Base-by-base conservation (phyloP, 108 stramenopile genomes). In the Parmales sp. region DNA sequence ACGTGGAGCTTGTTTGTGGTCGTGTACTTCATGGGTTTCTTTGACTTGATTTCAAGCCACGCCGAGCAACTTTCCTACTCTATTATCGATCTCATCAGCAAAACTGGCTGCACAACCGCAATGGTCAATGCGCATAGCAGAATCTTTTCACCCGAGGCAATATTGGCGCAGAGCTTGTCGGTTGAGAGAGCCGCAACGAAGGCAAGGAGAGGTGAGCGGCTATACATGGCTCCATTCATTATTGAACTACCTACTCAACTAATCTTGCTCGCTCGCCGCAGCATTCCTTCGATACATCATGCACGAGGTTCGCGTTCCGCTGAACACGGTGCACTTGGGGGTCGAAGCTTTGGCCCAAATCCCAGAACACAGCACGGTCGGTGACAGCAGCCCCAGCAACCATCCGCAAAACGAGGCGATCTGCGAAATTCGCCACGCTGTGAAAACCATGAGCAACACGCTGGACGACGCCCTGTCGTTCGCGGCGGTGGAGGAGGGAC, bases 301-400 rank as follows among this genome's bases (percentile, higher is more conserved):
- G 45, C 45, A 46, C 45, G 45, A 46, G 45, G 45, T 46, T 22
- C 45, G 45, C 45, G 45, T 46, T n/a, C 45, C 45, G 45, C 6
- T 46, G 45, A 46, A 46, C 45, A 22, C 45, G 3, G 1, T 46
- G 45, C 1, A 6, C 4, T 22, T 46, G 3, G 45, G 45, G 4
- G 5, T 46, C 45, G 5, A 6, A 1, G 45, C 19, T 6, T 46
- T 46, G n/a, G n/a, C n/a, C n/a, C n/a, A n/a, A n/a, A n/a, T n/a
- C n/a, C n/a, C n/a, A n/a, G n/a, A n/a, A n/a, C n/a, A n/a, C n/a
- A n/a, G n/a, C n/a, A n/a, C n/a, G n/a, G n/a, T n/a, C n/a, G n/a
- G n/a, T n/a, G n/a, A n/a, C n/a, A n/a, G n/a, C n/a, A n/a, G n/a
- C n/a, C n/a, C n/a, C n/a, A n/a, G n/a, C n/a, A n/a, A n/a, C n/a